A percentile compares a stretch with the other conserved stretches of the same genome.
phyloP scores from a whole-genome alignment of 2,329 filamentous ascomycete species.

The Colletotrichum aenigma region DNA sequence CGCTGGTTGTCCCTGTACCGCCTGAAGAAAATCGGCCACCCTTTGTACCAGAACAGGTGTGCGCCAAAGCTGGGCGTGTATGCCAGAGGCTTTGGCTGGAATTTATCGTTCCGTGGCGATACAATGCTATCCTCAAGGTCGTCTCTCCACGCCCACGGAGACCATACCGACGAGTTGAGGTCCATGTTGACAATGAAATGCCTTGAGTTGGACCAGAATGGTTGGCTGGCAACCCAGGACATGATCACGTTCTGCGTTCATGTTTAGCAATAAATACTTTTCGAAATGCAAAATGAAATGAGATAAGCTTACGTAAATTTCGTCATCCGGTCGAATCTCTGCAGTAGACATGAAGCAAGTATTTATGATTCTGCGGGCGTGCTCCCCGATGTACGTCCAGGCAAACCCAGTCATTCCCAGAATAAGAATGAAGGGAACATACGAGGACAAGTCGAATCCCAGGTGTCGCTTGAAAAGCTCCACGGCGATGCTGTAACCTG shows the following conservation, averaged over 20 bases:
- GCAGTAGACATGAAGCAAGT: neutral
- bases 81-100: neutral
- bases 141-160: neutral
- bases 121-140: neutral
- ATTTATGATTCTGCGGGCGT: accelerated
- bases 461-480: neutral
- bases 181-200: neutral
- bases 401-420: neutral
- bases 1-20: neutral
- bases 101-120: neutral
- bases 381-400: accelerated
- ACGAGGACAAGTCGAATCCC: neutral
- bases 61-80: neutral
- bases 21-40: neutral
- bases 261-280: neutral
- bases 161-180: neutral
- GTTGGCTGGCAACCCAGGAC: neutral
- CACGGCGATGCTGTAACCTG: neutral
- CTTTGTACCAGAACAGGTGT: neutral
- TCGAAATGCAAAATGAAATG: no score
- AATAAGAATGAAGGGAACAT: neutral
- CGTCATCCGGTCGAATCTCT: neutral
- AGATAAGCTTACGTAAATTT: neutral
- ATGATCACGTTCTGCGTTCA: neutral
- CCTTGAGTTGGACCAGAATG: neutral